Base-by-base conservation (phyloP, 2,329 filamentous ascomycete species). In the Fusarium paranaense region DNA sequence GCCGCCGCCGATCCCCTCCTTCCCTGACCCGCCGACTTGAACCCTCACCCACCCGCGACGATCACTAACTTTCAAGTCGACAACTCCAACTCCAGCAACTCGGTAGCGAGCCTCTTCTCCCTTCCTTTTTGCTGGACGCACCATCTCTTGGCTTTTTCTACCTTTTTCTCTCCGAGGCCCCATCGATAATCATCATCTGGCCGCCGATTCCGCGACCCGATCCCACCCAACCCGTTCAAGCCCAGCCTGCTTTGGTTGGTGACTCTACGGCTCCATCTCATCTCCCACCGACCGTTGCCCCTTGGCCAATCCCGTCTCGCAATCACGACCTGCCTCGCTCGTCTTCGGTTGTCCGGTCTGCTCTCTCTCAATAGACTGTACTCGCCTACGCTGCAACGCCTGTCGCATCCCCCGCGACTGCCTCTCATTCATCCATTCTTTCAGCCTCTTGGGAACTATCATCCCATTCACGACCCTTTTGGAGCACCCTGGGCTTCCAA, bases 1-100 rank as follows among this genome's bases (percentile, higher is more conserved):
- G 67, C 72, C 70, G 70, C 67, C 63, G 76, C 65, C 77, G 72
- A 78, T 78, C 77, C 70, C 47, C 71, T 77, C 59, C 69, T 69
- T 75, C 64, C 73, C 61, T 56, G 47, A 20, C 63, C 67, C 67
- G 70, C 70, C 62, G 42, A 66, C 64, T 22, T 47, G 22, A 56
- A 64, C 52, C 58, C 52, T 72, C 71, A 69, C 67, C 52, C 60
- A 64, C 67, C 58, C 57, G 61, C 52, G 67, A 74, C 73, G 65
- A 72, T 76, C 71, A 30, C 64, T 70, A 64, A 75, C 67, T 25
- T 30, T 38, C 58, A 62, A 59, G 56, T 52, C 37, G 25, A 30
- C 57, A 50, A 65, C 56, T 37, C n/a, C 22, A 60, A 40, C 62
- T 42, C 56, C 60, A 47, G 62, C 58, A 61, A 25, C 25, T 20